Conservation (phyloP, 1,284 basidiomycete genomes). For the Porogramme epimiltina region DNA sequence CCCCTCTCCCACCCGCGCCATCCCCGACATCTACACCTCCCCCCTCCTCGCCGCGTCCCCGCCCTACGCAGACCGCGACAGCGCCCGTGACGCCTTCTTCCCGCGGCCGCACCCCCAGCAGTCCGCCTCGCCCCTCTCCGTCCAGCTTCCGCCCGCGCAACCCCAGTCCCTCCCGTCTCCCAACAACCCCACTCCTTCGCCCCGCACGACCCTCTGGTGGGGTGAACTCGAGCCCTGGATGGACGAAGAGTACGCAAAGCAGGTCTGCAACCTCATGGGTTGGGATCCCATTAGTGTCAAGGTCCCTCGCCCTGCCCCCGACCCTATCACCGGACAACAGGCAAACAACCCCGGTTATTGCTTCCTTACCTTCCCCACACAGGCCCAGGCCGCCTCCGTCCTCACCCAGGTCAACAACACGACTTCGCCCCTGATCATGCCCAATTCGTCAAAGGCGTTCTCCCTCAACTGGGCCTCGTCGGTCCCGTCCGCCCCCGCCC, state of each 20-base stretch:
- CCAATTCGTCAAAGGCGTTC: conserved; percentile 76
- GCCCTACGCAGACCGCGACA: conserved; percentile 30
- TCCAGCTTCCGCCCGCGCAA: conserved; percentile 25
- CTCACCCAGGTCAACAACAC: conserved; percentile 65
- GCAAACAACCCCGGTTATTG: conserved; percentile 84
- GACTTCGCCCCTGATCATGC: conserved; percentile 62
- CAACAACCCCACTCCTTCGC: conserved; percentile 23
- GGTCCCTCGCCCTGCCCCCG: conserved; percentile 65
- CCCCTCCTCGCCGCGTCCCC: conserved; percentile 24
- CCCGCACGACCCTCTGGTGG: conserved; percentile 66
- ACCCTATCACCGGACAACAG: conserved; percentile 61
- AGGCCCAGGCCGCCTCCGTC: conserved; percentile 69
- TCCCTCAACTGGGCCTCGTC: conserved; percentile 82
- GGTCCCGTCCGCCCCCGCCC: conserved; percentile 46
- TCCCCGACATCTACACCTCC: conserved; percentile 28
- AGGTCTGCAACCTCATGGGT: conserved; percentile 77
- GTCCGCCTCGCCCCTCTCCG: conserved; percentile 25
- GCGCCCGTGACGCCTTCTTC: conserved; percentile 27
- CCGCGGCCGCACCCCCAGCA: conserved; percentile 27
- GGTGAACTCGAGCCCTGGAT: conserved; percentile 87
- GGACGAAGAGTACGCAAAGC: conserved; percentile 88
- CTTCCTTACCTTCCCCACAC: conserved; percentile 81
- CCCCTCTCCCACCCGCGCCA: conserved; percentile 33
- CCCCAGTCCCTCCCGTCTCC: conserved; percentile 31
- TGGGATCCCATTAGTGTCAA: conserved; percentile 76